A percentile compares a stretch with the other conserved stretches of the same genome.
Conservation (phyloP, 1,139 yeast genomes). For the Sugiyamaella xylanicola region DNA sequence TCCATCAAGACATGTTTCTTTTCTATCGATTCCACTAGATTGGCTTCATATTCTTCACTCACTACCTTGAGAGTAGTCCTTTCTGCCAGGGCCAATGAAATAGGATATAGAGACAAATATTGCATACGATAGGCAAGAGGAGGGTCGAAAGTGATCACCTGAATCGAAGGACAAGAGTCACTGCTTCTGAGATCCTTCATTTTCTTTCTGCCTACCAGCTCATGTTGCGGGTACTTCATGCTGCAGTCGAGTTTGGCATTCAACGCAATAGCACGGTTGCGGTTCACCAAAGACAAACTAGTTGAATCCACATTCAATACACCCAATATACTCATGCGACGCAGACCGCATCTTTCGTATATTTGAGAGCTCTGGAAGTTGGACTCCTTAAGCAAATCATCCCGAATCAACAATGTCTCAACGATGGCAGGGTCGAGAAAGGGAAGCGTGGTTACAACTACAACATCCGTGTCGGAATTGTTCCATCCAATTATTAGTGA, state of each 20-base stretch:
- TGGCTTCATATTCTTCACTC: conserved; percentile 38
- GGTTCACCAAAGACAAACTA: not conserved
- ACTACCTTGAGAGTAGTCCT: conserved; percentile 36
- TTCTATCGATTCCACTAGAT: conserved; percentile 33
- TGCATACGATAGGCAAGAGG: conserved; percentile 77
- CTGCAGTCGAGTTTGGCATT: conserved; percentile 17
- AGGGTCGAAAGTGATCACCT: conserved; percentile 62
- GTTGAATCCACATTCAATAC: conserved; percentile 28
- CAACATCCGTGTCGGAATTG: conserved; percentile 36
- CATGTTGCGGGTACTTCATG: conserved; percentile 24
- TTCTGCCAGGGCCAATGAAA: conserved; percentile 60
- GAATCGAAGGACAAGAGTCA: conserved; percentile 23
- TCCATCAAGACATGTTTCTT: conserved; percentile 29
- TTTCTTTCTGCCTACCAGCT: conserved; percentile 7
- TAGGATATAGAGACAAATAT: conserved; percentile 75
- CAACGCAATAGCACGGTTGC: conserved; percentile 3
- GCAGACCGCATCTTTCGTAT: conserved; percentile 36
- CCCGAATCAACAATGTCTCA: conserved; percentile 34
- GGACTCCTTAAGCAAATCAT: conserved; percentile 34
- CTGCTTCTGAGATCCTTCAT: not conserved
- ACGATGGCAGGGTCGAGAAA: conserved; percentile 35
- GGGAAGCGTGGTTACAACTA: conserved; percentile 42
- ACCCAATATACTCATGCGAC: conserved; percentile 38
- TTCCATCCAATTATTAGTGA: conserved; percentile 43
- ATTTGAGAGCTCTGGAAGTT: conserved; percentile 34